Percentiles rank a stretch among this genome's conserved stretches.
Evolutionary conservation across 345 rosid genomes (phyloP).

Genomic region (Camelina hispida): DNA sequence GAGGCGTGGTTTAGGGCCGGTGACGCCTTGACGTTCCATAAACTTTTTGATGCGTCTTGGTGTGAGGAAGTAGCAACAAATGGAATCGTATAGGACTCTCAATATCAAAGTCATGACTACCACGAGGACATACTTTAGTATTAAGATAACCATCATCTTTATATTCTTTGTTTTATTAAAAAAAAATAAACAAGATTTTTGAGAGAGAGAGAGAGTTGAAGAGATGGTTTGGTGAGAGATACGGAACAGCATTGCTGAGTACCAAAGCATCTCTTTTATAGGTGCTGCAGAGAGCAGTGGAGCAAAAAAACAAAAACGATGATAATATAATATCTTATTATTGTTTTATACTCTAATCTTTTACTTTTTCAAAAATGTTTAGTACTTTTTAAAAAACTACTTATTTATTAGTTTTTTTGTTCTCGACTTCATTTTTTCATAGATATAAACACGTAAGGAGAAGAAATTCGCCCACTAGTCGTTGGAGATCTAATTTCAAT

Average conservation of each 20-base stretch:
- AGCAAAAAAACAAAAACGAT: not conserved
- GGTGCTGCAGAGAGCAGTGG: constrained; percentile 19
- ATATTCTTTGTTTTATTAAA: constrained; percentile 1
- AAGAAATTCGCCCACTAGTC: not conserved
- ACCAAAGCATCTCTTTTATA: constrained; percentile 38
- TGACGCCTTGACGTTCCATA: constrained; percentile 88
- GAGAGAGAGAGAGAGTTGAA: constrained; percentile 9
- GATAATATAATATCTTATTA: not conserved
- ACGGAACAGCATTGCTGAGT: constrained; percentile 26
- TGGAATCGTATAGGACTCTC: constrained; percentile 56
- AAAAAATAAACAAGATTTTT: not conserved
- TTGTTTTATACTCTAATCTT: not conserved
- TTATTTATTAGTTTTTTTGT: not conserved
- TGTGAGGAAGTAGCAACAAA: constrained; percentile 67
- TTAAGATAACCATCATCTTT: constrained; percentile 32
- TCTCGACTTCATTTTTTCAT: not conserved
- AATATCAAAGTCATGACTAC: constrained; percentile 42
- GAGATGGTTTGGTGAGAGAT: constrained; percentile 30
- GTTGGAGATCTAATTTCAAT: not conserved
- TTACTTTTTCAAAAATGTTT: not conserved
- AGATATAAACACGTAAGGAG: not conserved
- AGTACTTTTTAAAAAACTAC: not conserved
- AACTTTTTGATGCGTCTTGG: constrained; percentile 77
- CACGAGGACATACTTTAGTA: constrained; percentile 38
- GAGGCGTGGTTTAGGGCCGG: constrained; percentile 78